phyloP scores from a whole-genome alignment of 2,329 filamentous ascomycete genomes.

The Penicillium concentricum region DNA sequence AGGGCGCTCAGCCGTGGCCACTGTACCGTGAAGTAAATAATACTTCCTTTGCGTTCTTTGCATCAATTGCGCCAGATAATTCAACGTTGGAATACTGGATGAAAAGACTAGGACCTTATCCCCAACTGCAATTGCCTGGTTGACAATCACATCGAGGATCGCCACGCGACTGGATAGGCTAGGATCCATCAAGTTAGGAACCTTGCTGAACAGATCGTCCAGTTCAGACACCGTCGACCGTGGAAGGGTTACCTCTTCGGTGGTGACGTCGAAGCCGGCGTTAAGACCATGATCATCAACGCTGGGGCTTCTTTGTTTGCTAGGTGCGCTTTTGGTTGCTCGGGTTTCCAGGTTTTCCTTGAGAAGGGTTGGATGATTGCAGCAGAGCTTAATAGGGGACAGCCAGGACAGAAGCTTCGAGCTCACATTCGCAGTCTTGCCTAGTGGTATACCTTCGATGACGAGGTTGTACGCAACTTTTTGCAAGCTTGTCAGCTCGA shows the following conservation, averaged over 20 bases:
- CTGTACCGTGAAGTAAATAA: constrained; percentile 68
- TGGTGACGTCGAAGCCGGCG: not conserved
- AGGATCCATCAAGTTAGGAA: constrained; percentile 43
- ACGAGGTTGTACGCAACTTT: constrained; percentile 59
- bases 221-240: constrained; percentile 29
- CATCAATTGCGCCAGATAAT: constrained; percentile 66
- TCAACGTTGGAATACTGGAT: constrained; percentile 66
- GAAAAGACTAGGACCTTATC: constrained; percentile 84
- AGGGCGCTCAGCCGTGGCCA: constrained; percentile 59
- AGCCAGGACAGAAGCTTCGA: constrained; percentile 57
- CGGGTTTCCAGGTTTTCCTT: constrained; percentile 44
- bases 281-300: not conserved
- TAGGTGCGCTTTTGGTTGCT: constrained; percentile 13
- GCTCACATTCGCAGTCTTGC: constrained; percentile 32
- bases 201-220: constrained; percentile 28
- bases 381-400: constrained; percentile 53
- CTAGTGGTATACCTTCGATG: constrained; percentile 41
- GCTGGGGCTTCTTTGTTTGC: too few species aligned
- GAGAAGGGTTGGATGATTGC: constrained; percentile 59
- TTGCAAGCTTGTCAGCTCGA: constrained; percentile 69
- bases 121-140: constrained; percentile 57
- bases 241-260: constrained; percentile 6
- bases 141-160: constrained; percentile 67
- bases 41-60: constrained; percentile 46
- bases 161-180: constrained; percentile 66